Percentiles rank a stretch among this genome's conserved stretches.
Evolutionary conservation across 768 basidiomycete species (phyloP).

Genomic region (Lactarius trivialis): DNA sequence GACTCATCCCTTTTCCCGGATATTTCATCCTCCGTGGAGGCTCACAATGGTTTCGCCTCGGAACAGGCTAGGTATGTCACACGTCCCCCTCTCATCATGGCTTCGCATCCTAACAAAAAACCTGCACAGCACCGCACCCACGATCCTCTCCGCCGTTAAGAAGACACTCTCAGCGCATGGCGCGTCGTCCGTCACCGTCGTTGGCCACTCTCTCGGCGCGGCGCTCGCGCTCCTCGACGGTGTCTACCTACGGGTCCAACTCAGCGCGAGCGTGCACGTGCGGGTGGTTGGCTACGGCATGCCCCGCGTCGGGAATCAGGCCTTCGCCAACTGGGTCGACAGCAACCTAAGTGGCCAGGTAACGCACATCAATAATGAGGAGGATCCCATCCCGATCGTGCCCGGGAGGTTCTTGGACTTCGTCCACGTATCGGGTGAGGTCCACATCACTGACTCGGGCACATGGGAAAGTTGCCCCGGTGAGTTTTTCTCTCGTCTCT

Average conservation of each 20-base stretch:
- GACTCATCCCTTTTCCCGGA: conserved; percentile 45
- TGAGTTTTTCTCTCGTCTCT: not conserved
- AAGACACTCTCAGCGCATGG: no score
- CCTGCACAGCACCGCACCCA: not conserved
- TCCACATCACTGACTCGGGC: conserved; percentile 37
- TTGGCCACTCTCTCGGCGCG: conserved; percentile 23
- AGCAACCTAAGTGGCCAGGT: no score
- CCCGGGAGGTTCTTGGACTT: conserved; percentile 37
- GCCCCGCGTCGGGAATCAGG: no score
- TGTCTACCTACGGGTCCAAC: conserved; percentile 24
- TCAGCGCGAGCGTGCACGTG: conserved; percentile 19
- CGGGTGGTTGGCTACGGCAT: conserved; percentile 14
- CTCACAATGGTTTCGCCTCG: conserved; percentile 43
- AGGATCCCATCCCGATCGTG: conserved; percentile 36
- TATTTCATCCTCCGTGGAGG: conserved; percentile 33
- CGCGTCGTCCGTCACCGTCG: conserved; percentile 9
- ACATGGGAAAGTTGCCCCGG: conserved; percentile 35
- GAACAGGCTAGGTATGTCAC: conserved; percentile 40
- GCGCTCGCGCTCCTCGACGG: conserved; percentile 28
- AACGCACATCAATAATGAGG: conserved; percentile 50
- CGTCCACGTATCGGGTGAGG: conserved; percentile 37
- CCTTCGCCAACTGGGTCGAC: no score
- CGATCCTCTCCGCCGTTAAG: not conserved
- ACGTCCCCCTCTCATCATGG: not conserved
- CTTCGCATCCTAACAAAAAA: not conserved